Percentiles rank a stretch among this genome's conserved stretches.
Conservation (phyloP, 2,329 filamentous ascomycete genomes). For the Colletotrichum gloeosporioides region DNA sequence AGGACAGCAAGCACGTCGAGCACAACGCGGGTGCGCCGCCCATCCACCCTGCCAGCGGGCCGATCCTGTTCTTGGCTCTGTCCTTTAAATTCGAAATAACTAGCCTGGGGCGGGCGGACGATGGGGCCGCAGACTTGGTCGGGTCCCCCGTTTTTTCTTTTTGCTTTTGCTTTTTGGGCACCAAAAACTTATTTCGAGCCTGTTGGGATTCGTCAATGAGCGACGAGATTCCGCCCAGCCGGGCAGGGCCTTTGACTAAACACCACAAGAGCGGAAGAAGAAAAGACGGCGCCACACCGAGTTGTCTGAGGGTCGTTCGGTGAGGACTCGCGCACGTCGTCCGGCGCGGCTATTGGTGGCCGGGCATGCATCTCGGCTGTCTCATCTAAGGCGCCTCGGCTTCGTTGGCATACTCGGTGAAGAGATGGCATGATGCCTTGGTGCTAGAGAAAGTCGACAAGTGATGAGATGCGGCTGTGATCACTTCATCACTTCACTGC, state of each 20-base stretch:
- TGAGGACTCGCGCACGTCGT: not conserved
- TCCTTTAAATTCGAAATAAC: not conserved
- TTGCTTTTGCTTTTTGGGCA: not conserved
- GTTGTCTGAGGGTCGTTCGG: not conserved
- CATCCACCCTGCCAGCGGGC: slow-evolving; percentile 4
- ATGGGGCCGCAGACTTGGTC: not conserved
- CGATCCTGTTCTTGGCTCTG: slow-evolving; percentile 17
- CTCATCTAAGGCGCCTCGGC: not conserved
- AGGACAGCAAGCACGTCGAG: not conserved
- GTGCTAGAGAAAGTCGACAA: not conserved
- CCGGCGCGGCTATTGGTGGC: not conserved
- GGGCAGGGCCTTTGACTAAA: not conserved
- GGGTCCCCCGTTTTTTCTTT: not conserved
- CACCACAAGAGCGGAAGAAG: not conserved
- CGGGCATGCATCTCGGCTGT: not conserved
- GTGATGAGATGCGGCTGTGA: not conserved
- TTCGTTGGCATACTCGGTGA: not conserved
- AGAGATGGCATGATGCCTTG: not conserved
- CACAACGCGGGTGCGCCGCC: not conserved
- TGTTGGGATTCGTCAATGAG: not conserved
- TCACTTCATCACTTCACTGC: not conserved
- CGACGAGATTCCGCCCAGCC: not conserved
- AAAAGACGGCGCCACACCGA: slow-evolving; percentile 1
- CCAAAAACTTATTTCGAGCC: not conserved
- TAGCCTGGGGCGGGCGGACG: not conserved